Percentiles rank a stretch among this genome's conserved stretches.
phyloP scores from a whole-genome alignment of 2,329 filamentous ascomycete genomes.

The Venturia pyrina region DNA sequence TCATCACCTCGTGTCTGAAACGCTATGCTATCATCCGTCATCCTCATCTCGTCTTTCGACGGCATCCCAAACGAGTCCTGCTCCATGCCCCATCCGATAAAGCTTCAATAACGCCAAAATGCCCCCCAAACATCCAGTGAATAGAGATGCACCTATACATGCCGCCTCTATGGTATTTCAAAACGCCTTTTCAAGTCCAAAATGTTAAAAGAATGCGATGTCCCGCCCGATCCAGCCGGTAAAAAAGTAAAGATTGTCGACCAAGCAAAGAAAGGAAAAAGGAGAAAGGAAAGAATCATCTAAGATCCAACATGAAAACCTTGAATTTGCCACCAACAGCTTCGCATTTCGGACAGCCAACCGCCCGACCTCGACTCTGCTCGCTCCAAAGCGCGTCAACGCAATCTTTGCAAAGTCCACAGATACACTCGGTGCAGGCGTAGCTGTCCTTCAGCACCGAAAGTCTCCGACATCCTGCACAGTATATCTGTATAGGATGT shows the following conservation, averaged over 20 bases:
- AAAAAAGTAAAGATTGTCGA: not conserved
- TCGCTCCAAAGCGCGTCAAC: constrained; percentile 71
- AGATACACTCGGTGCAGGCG: constrained; percentile 93
- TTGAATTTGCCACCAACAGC: constrained; percentile 74
- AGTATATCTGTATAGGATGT: constrained; percentile 71
- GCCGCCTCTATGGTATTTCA: not conserved
- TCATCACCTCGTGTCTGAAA: not conserved
- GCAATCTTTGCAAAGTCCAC: constrained; percentile 80
- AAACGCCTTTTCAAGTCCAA: not conserved
- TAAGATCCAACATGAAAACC: constrained; percentile 73
- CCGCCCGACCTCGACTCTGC: constrained; percentile 58
- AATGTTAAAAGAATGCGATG: not conserved
- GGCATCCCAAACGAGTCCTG: not conserved
- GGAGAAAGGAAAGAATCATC: constrained; percentile 36
- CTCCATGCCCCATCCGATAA: not conserved
- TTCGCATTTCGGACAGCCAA: constrained; percentile 64
- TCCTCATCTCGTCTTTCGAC: constrained; percentile 4
- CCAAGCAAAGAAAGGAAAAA: not conserved
- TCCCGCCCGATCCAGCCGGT: not conserved
- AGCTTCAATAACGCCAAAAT: not conserved
- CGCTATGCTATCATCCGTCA: not conserved
- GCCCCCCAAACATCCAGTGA: not conserved
- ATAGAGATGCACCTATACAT: not conserved
- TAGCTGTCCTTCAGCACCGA: constrained; percentile 75
- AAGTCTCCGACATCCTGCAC: constrained; percentile 72